These are phyloP conservation scores for Candida nitratophila DNA, from an alignment of 805 yeast genomes.

Conservation along the genomic window DNA sequence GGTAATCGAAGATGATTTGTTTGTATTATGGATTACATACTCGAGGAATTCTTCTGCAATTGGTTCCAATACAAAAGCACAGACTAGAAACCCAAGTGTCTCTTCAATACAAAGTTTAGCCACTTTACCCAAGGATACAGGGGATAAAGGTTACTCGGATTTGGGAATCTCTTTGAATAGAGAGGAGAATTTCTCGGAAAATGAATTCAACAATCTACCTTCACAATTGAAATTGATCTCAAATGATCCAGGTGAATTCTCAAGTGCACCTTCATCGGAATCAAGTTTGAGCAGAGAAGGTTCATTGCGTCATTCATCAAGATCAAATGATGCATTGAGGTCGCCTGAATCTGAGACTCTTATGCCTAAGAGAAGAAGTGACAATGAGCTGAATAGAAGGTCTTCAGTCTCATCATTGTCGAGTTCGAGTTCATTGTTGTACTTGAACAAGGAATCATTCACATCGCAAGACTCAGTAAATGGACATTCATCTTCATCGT, in stretches of 20 bases:
- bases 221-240: conserved; percentile 48
- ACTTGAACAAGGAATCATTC: background rate
- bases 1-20: conserved; percentile 50
- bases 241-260: conserved; percentile 27
- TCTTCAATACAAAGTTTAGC: background rate
- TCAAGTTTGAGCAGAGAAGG: background rate
- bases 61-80: background rate
- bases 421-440: background rate
- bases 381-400: background rate
- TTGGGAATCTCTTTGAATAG: background rate
- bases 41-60: conserved; percentile 36
- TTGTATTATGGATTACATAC: conserved; percentile 81
- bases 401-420: conserved; percentile 2
- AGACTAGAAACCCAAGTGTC: background rate
- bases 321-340: background rate
- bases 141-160: too few species aligned
- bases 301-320: conserved; percentile 5
- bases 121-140: background rate
- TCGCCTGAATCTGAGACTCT: background rate
- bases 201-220: conserved; percentile 30
- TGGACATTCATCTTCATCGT: background rate
- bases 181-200: background rate
- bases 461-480: conserved; percentile 7
- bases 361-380: background rate
- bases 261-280: conserved; percentile 20